Evolutionary conservation across 139 green algal genomes (phyloP).

Genomic region (Chlamydomonas urium): DNA sequence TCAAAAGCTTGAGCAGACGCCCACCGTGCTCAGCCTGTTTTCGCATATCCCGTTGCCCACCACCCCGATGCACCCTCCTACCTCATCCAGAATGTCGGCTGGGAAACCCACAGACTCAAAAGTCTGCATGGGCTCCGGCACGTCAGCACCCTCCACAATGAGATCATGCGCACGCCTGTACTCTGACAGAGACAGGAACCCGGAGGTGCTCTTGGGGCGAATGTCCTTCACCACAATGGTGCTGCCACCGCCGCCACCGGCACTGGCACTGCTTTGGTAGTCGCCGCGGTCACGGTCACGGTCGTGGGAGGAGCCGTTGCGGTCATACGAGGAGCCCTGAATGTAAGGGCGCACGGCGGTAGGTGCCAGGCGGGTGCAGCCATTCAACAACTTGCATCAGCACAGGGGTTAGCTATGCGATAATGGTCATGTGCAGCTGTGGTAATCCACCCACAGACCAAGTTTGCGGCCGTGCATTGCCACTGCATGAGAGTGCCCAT

Average conservation of each 20-base stretch:
- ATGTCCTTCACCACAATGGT: neutral
- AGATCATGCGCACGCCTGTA: slow-evolving; percentile 61
- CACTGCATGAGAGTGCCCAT: no score
- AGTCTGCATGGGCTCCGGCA: slow-evolving; percentile 61
- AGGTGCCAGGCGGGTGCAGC: no score
- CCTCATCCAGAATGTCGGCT: slow-evolving; percentile 70
- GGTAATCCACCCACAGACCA: no score
- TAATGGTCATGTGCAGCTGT: no score
- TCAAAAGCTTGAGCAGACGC: no score
- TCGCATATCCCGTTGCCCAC: no score
- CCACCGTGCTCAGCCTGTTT: no score
- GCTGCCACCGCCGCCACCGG: slow-evolving; percentile 10
- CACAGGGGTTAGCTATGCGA: no score
- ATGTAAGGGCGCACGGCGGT: no score
- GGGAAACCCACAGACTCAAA: slow-evolving; percentile 75
- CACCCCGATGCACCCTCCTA: slow-evolving; percentile 31
- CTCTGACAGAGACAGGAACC: slow-evolving; percentile 31
- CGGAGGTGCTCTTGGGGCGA: slow-evolving; percentile 20
- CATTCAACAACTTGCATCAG: no score
- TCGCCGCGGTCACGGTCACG: slow-evolving; percentile 6
- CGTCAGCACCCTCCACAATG: slow-evolving; percentile 44
- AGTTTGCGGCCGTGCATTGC: no score
- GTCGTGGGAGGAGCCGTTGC: neutral
- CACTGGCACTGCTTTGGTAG: neutral
- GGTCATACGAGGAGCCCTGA: slow-evolving; percentile 5